phyloP scores from a whole-genome alignment of 768 basidiomycete genomes.

The Hypsizygus marmoreus region DNA sequence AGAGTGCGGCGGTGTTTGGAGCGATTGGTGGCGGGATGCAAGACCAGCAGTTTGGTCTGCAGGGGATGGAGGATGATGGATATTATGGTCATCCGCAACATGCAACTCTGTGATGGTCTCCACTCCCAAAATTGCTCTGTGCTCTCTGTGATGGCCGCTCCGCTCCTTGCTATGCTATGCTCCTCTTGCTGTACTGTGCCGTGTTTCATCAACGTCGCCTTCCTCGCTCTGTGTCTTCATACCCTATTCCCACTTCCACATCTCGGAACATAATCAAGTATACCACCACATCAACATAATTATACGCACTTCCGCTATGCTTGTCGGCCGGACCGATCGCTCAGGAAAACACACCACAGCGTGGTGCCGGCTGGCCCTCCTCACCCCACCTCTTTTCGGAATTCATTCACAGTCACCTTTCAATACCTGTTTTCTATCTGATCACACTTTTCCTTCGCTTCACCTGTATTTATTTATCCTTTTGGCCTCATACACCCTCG shows the following conservation, averaged over 20 bases:
- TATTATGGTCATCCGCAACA: conserved; percentile 17
- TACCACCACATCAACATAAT: neutral
- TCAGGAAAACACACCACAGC: too few relatives aligned
- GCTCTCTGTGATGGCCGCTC: too few relatives aligned
- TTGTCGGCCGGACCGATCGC: neutral
- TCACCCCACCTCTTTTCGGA: neutral
- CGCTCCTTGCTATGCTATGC: too few relatives aligned
- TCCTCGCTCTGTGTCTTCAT: neutral
- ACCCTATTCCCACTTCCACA: neutral
- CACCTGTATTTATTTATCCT: conserved; percentile 5
- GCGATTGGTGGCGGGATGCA: conserved; percentile 10
- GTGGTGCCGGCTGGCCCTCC: too few relatives aligned
- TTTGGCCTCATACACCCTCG: too few relatives aligned
- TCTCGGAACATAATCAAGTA: conserved; percentile 7
- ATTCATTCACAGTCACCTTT: neutral
- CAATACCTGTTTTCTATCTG: conserved; percentile 3
- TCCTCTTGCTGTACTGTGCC: neutral
- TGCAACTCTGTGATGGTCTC: conserved; percentile 14
- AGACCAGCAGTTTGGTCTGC: conserved; percentile 20
- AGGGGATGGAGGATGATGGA: conserved; percentile 15
- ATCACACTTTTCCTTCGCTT: neutral
- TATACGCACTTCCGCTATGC: conserved; percentile 1
- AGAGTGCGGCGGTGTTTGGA: conserved; percentile 9
- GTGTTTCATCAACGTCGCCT: neutral
- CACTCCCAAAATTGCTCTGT: too few relatives aligned